These are phyloP conservation scores for Neocucurbitaria cava DNA, from an alignment of 2,329 filamentous ascomycete species.

Conservation along the genomic window DNA sequence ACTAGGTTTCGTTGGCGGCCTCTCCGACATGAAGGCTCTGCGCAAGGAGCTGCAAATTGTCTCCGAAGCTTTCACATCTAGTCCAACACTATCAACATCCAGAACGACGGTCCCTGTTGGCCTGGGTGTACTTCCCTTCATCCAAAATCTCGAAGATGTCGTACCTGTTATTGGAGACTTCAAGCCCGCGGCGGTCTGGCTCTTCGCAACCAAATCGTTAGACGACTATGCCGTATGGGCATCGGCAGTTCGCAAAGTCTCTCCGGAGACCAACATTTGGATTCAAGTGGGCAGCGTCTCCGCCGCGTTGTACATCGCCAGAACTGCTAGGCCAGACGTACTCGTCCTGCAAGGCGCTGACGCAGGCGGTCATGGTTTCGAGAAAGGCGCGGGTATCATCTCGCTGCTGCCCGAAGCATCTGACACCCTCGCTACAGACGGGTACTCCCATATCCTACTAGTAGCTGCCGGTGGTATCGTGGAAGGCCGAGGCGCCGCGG, in stretches of 20 bases:
- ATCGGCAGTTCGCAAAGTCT: slow-evolving; percentile 40
- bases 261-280: slow-evolving; percentile 57
- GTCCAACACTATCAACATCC: slow-evolving; percentile 15
- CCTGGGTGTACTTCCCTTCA: slow-evolving; percentile 67
- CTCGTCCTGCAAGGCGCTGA: slow-evolving; percentile 70
- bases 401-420: slow-evolving; percentile 65
- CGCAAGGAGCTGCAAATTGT: slow-evolving; percentile 37
- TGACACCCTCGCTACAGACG: slow-evolving; percentile 53
- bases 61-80: slow-evolving; percentile 20
- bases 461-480: slow-evolving; percentile 68
- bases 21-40: slow-evolving; percentile 43
- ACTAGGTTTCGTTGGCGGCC: slow-evolving; percentile 53
- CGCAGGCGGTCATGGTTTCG: slow-evolving; percentile 69
- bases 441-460: slow-evolving; percentile 40
- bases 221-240: slow-evolving; percentile 49
- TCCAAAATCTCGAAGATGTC: slow-evolving; percentile 52
- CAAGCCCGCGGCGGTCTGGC: slow-evolving; percentile 68
- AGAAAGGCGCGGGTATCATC: slow-evolving; percentile 62
- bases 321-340: slow-evolving; percentile 61
- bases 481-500: slow-evolving; percentile 65
- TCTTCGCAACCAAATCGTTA: slow-evolving; percentile 65
- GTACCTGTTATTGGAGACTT: slow-evolving; percentile 61
- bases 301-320: slow-evolving; percentile 60
- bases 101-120: slow-evolving; percentile 57
- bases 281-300: slow-evolving; percentile 68